A percentile compares a stretch with the other conserved stretches of the same genome.
These are phyloP conservation scores for Trametes sp. DNA, from an alignment of 1,284 basidiomycete genomes.

Conservation along the genomic window DNA sequence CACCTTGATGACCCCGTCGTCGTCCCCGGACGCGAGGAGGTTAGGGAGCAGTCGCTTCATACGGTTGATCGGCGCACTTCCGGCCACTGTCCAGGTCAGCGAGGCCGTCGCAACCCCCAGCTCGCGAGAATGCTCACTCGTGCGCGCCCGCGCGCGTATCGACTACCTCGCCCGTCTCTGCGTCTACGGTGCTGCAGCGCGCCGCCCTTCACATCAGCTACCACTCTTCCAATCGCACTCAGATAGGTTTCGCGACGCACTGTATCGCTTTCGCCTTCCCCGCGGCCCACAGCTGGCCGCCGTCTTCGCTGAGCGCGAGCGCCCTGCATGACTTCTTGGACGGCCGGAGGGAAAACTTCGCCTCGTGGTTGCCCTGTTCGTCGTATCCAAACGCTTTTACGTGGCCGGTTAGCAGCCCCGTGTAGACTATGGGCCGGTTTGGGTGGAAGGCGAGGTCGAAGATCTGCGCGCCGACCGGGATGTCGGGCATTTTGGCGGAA, in stretches of 20 bases:
- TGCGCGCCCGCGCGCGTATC: constrained; percentile 75
- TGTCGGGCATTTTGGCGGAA: constrained; percentile 65
- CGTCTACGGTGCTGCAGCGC: constrained; percentile 69
- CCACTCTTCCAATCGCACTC: background rate
- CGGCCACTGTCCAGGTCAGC: constrained; percentile 47
- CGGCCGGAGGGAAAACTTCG: constrained; percentile 64
- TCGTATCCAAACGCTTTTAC: constrained; percentile 84
- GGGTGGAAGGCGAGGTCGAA: constrained; percentile 94
- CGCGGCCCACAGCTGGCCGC: constrained; percentile 74
- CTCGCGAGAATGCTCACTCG: constrained; percentile 64
- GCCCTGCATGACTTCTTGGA: constrained; percentile 83
- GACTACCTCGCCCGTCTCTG: constrained; percentile 66
- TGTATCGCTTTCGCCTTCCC: constrained; percentile 86
- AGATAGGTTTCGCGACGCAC: constrained; percentile 54
- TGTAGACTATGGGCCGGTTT: constrained; percentile 69
- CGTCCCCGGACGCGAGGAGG: constrained; percentile 87
- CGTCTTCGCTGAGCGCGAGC: constrained; percentile 70
- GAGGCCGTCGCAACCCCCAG: constrained; percentile 15
- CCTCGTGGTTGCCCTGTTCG: constrained; percentile 63
- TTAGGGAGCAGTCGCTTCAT: constrained; percentile 74
- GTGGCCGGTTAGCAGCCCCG: constrained; percentile 84
- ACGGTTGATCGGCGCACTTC: constrained; percentile 86
- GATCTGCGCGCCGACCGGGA: constrained; percentile 77
- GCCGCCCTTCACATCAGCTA: background rate
- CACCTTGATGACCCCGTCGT: constrained; percentile 93